Conservation (phyloP, 805 yeast genomes). For the Candida ovalis region DNA sequence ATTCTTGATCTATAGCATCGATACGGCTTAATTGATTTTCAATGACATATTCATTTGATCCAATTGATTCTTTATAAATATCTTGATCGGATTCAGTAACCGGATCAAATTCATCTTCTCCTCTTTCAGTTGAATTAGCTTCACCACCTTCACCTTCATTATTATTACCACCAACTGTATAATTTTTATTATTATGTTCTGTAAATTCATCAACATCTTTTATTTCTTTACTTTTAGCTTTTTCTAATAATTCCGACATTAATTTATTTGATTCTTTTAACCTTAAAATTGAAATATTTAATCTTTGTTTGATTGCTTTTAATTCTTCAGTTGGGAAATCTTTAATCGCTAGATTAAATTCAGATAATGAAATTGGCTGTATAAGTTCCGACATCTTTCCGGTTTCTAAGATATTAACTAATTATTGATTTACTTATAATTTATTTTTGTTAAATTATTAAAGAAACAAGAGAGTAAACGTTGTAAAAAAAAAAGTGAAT, state of each 20-base stretch:
- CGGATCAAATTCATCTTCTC: conserved; percentile 16
- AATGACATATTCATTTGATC: conserved; percentile 55
- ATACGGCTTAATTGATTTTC: conserved; percentile 46
- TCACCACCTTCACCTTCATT: conserved; percentile 38
- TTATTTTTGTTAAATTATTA: neutral
- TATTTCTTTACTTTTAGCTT: conserved; percentile 16
- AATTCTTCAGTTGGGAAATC: conserved; percentile 43
- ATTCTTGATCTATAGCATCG: conserved; percentile 43
- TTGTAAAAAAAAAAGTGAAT: too few relatives aligned
- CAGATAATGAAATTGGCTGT: conserved; percentile 27
- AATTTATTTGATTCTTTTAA: conserved; percentile 49
- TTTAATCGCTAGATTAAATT: conserved; percentile 27
- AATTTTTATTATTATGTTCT: neutral
- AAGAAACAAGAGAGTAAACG: too few relatives aligned
- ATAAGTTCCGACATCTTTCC: conserved; percentile 22
- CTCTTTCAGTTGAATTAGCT: conserved; percentile 38
- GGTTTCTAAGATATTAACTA: neutral
- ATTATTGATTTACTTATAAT: neutral
- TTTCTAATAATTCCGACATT: conserved; percentile 40
- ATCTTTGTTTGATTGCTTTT: conserved; percentile 27
- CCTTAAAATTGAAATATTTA: conserved; percentile 42
- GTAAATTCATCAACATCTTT: conserved; percentile 10
- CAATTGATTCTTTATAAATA: conserved; percentile 50
- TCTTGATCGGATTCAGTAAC: conserved; percentile 39
- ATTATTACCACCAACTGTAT: conserved; percentile 19